Percentiles rank a stretch among this genome's conserved stretches.
Conservation (phyloP, 2,329 filamentous ascomycete species). For the Pseudogymnoascus sp. region DNA sequence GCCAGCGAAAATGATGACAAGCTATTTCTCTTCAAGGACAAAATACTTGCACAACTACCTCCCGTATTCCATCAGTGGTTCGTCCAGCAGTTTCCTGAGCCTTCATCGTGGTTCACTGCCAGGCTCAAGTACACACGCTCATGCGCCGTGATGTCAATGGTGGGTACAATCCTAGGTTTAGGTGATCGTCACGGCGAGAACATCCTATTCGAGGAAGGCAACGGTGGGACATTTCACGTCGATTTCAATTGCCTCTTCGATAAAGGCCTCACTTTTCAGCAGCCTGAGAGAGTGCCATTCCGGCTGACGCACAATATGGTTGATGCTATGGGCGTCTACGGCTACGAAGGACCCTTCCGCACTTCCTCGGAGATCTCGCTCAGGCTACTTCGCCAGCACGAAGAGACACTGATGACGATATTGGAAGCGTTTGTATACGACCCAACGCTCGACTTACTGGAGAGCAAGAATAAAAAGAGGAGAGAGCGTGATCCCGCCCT, state of each 20-base stretch:
- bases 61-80: slow-evolving; percentile 92
- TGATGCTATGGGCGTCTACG: slow-evolving; percentile 91
- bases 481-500: slow-evolving; percentile 27
- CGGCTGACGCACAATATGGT: slow-evolving; percentile 98
- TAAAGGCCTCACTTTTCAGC: slow-evolving; percentile 91
- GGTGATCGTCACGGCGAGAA: slow-evolving; percentile 97
- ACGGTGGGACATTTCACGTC: slow-evolving; percentile 91
- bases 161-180: slow-evolving; percentile 86
- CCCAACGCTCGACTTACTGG: slow-evolving; percentile 84
- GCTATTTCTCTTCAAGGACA: slow-evolving; percentile 62
- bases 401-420: slow-evolving; percentile 95
- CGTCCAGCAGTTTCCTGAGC: slow-evolving; percentile 86
- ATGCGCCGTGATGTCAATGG: slow-evolving; percentile 98
- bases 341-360: slow-evolving; percentile 87
- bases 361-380: slow-evolving; percentile 86
- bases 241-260: slow-evolving; percentile 99
- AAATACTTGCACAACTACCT: slow-evolving; percentile 60
- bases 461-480: slow-evolving; percentile 50
- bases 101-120: slow-evolving; percentile 84
- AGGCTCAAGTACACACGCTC: slow-evolving; percentile 86
- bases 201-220: slow-evolving; percentile 87
- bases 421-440: slow-evolving; percentile 96
- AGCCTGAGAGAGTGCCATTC: slow-evolving; percentile 92
- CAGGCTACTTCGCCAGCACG: slow-evolving; percentile 75
- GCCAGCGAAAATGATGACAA: slow-evolving; percentile 52